Percentiles rank a stretch among this genome's conserved stretches.
phyloP scores from a whole-genome alignment of 2,329 filamentous ascomycete genomes.

The Hymenoscyphus infarciens region DNA sequence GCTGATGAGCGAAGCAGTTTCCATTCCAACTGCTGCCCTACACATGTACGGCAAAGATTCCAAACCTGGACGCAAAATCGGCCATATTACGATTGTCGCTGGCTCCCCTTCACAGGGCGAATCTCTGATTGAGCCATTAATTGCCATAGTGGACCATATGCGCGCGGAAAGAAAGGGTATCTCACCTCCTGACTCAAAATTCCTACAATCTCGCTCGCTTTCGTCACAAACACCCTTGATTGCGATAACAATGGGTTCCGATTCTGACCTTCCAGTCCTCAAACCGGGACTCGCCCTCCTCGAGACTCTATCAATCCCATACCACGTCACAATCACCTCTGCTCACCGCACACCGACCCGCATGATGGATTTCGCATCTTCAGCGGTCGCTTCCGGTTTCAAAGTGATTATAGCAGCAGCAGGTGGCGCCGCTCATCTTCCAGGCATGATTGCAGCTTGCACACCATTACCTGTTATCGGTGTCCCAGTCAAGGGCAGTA shows the following conservation, averaged over 20 bases:
- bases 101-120: constrained; percentile 65
- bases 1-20: constrained; percentile 50
- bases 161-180: constrained; percentile 49
- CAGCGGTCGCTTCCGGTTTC: constrained; percentile 28
- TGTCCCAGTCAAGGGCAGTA: constrained; percentile 71
- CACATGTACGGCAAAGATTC: constrained; percentile 92
- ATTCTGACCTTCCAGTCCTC: constrained; percentile 66
- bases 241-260: constrained; percentile 79
- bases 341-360: constrained; percentile 70
- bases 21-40: constrained; percentile 58
- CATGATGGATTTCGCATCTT: constrained; percentile 62
- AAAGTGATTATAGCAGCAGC: constrained; percentile 52
- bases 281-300: constrained; percentile 55
- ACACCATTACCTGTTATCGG: constrained; percentile 73
- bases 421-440: constrained; percentile 70
- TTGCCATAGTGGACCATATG: constrained; percentile 60
- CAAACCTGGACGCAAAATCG: constrained; percentile 88
- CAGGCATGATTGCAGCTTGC: constrained; percentile 71
- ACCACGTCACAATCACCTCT: constrained; percentile 71
- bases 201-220: constrained; percentile 23
- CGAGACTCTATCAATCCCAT: constrained; percentile 64
- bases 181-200: constrained; percentile 39
- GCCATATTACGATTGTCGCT: constrained; percentile 81
- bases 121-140: constrained; percentile 63
- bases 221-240: constrained; percentile 36